Percentiles rank a stretch among this genome's conserved stretches.
phyloP scores from a whole-genome alignment of 768 basidiomycete genomes.

The Russula lepida region DNA sequence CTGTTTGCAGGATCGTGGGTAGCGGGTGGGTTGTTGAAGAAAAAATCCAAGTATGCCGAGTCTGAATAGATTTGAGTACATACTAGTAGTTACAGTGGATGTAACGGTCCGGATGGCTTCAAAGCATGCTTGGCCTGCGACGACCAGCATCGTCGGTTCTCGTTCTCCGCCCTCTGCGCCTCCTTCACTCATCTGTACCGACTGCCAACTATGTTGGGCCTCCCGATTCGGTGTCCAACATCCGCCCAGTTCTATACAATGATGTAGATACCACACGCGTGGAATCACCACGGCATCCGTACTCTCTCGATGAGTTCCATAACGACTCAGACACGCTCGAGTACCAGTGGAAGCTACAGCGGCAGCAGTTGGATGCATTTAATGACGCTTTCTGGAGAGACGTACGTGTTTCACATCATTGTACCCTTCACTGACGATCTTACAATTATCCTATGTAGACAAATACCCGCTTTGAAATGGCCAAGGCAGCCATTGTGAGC shows the following conservation, averaged over 20 bases:
- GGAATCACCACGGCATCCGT: constrained; percentile 45
- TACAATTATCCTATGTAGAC: constrained; percentile 39
- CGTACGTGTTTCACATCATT: constrained; percentile 37
- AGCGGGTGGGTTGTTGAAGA: constrained; percentile 30
- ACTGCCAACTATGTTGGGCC: constrained; percentile 47
- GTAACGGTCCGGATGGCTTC: background rate
- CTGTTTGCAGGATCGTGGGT: constrained; percentile 43
- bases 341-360: constrained; percentile 60
- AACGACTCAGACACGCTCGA: constrained; percentile 35
- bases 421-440: background rate
- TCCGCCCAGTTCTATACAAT: constrained; percentile 73
- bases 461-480: constrained; percentile 72
- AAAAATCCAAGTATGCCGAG: constrained; percentile 22
- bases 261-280: constrained; percentile 31
- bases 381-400: constrained; percentile 78
- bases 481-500: constrained; percentile 48
- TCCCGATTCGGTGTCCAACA: constrained; percentile 68
- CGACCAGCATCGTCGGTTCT: constrained; percentile 1
- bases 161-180: constrained; percentile 16
- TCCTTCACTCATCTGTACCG: constrained; percentile 15
- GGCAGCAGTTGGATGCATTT: constrained; percentile 65
- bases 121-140: constrained; percentile 6
- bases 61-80: constrained; percentile 1
- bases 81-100: background rate
- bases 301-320: constrained; percentile 69